Evolutionary conservation across 441 rosid genomes (phyloP), one percentile per base, ranked within the genome.

Genomic region (Jatropha multifida): DNA sequence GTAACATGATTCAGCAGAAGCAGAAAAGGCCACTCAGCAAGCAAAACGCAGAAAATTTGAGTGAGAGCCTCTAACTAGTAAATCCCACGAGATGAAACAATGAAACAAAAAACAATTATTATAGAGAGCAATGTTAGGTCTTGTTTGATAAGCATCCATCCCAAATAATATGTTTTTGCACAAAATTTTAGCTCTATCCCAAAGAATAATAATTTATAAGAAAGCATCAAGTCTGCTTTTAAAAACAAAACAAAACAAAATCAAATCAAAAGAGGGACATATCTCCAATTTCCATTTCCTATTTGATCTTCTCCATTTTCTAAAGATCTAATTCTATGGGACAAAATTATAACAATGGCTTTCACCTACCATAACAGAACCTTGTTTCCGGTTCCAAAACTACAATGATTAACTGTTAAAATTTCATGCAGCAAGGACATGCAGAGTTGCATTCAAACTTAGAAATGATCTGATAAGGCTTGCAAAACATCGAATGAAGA

Each of bases 301-400:
- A 61, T 8, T 61, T 49, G 56, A 48, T 49, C 55, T 46, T 7
- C 8, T 27, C 17, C 40, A 40, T 26, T 23, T 58, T 60, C 42
- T 20, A 41, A 46, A 44, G 7, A 17, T 27, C 32, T 46, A 32
- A 62, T 18, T 32, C 49, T 63, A 6, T 37, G 61, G 32, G 61
- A 73, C 76, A 73, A 73, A 63, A 48, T 73, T 73, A 74, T 54
- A 56, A 66, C 65, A 66, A 4, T 41, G 15, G 10, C 37, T 70
- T 32, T 17, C 3, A 20, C 75, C 81, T 59, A 72, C 71, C 56
- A 67, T 65, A 68, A 48, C 70, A 44, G 72, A 77, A 40, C 56
- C 69, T 46, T 37, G 62, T 68, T 66, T 65, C 18, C 56, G 67
- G 75, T 23, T 70, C 64, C 71, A 48, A 32, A 58, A 68, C 52